A percentile compares a stretch with the other conserved stretches of the same genome.
Conservation (phyloP, 2,329 filamentous ascomycete genomes). For the Arachnopeziza araneosa region DNA sequence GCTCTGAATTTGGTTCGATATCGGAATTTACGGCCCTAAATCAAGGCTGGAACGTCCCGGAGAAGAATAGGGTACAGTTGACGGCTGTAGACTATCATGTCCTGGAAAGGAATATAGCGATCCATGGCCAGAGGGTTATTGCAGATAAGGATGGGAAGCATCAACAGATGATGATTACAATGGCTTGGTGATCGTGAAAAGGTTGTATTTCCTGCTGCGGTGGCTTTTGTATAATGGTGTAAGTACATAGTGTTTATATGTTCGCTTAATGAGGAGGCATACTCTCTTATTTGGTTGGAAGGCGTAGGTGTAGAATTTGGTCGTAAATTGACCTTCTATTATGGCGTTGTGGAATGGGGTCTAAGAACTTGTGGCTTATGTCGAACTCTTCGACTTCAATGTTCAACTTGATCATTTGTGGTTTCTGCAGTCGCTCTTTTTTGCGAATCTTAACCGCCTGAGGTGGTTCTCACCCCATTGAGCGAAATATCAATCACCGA, state of each 20-base stretch:
- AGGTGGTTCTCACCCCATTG: too few species aligned
- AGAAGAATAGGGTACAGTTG: conserved; percentile 23
- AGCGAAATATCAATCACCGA: neutral
- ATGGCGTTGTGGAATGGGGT: neutral
- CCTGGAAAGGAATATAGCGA: conserved; percentile 23
- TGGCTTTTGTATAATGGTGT: neutral
- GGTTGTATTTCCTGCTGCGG: neutral
- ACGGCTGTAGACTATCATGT: conserved; percentile 24
- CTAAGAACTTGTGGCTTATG: neutral
- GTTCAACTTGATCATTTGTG: too few species aligned
- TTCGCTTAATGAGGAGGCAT: neutral
- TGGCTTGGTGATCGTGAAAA: conserved; percentile 22
- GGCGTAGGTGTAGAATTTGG: neutral
- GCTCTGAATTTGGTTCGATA: neutral
- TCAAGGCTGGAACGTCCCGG: conserved; percentile 18
- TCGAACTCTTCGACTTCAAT: neutral
- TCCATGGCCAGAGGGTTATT: conserved; percentile 20
- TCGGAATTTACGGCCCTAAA: neutral
- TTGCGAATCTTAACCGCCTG: too few species aligned
- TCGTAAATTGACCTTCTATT: neutral
- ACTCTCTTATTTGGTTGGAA: neutral
- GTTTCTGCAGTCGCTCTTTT: too few species aligned
- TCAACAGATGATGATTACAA: conserved; percentile 22
- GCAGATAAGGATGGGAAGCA: conserved; percentile 18
- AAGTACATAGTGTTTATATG: neutral